phyloP scores from a whole-genome alignment of 2,329 filamentous ascomycete genomes.

The Pyrenochaeta sp. region DNA sequence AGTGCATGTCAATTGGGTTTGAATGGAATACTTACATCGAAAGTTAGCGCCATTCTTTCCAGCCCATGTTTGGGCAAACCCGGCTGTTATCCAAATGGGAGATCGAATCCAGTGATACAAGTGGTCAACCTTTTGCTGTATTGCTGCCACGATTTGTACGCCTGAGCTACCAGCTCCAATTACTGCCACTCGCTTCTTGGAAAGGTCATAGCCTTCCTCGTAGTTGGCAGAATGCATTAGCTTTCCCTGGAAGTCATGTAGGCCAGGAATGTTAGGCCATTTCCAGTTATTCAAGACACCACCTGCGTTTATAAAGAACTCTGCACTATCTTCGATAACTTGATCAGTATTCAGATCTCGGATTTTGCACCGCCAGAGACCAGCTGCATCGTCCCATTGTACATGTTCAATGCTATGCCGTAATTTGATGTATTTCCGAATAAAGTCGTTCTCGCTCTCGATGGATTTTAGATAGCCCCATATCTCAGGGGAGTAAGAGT shows the following conservation, averaged over 20 bases:
- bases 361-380: slow-evolving; percentile 23
- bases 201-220: slow-evolving; percentile 48
- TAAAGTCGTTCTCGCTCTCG: slow-evolving; percentile 43
- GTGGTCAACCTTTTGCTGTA: slow-evolving; percentile 49
- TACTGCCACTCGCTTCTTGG: slow-evolving; percentile 53
- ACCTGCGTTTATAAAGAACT: slow-evolving; percentile 35
- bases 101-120: slow-evolving; percentile 55
- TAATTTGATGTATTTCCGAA: slow-evolving; percentile 33
- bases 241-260: slow-evolving; percentile 53
- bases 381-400: slow-evolving; percentile 25
- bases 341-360: slow-evolving; percentile 22
- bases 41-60: slow-evolving; percentile 59
- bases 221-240: slow-evolving; percentile 56
- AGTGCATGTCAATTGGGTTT: slow-evolving; percentile 11
- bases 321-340: slow-evolving; percentile 26
- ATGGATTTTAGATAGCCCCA: slow-evolving; percentile 59
- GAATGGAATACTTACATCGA: slow-evolving; percentile 41
- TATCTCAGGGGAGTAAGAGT: slow-evolving; percentile 59
- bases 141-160: slow-evolving; percentile 55
- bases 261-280: slow-evolving; percentile 53
- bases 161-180: slow-evolving; percentile 53
- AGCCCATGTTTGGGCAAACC: slow-evolving; percentile 58
- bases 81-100: slow-evolving; percentile 59
- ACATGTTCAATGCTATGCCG: slow-evolving; percentile 24
- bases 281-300: slow-evolving; percentile 47